Base-by-base conservation (phyloP, 1,284 basidiomycete species). In the Malassezia restricta region DNA sequence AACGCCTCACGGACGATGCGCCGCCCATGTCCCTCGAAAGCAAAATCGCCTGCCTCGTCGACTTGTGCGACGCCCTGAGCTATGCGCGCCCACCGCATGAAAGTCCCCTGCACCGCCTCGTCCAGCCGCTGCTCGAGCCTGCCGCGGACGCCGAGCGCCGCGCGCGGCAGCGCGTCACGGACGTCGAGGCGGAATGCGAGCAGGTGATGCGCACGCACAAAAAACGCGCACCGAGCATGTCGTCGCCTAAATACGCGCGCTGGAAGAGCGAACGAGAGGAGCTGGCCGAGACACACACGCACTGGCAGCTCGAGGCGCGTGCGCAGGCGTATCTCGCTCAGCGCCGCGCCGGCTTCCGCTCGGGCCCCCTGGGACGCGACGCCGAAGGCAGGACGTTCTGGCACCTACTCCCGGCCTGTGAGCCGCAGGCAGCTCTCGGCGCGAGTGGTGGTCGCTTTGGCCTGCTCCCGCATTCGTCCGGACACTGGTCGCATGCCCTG, bases 341-440 rank as follows among this genome's bases (percentile, higher is more conserved):
- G 31, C 15, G 38, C 40, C 51, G 45, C 24, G 27, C 31, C 29
- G 38, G 31, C 35, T 15, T 47, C n/a, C 45, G 56, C 12, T 46
- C 50, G 15, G 58, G 58, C 2, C 55, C 58, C 9, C 40, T 59
- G 33, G 58, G 58, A 20, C 37, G 42, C 27, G 58, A 59, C 47
- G 31, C 43, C 9, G 43, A 51, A 11, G 58, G 58, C 3, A 47
- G 48, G 29, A 47, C 47, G 45, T 59, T 57, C 40, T 59, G 58
- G 58, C 58, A 59, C 30, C 43, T 59, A 15, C 46, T 51, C 3
- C 52, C 52, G 3, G 47, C 30, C 8, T 4, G 33, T 32, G 49
- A 46, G 9, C 39, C 30, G 35, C 30, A 27, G 29, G 42, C 27
- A 11, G 42, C 40, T 11, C 20, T 35, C 8, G 31, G 32, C 7